Evolutionary conservation across 179 eudicot species (phyloP).

Genomic region (Silene noctiflora): DNA sequence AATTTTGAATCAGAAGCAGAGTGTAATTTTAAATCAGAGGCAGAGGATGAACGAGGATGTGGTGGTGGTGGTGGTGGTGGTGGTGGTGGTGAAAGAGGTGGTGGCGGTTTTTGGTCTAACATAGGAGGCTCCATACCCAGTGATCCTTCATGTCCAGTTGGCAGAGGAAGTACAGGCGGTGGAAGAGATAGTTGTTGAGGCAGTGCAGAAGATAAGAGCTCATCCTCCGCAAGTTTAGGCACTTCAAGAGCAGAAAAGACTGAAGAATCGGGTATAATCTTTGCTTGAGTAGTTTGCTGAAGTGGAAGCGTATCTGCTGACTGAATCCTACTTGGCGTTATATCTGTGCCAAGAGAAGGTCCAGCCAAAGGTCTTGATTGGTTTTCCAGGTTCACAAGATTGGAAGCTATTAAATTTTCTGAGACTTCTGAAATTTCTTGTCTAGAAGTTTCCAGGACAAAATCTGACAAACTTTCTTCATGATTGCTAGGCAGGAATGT

Average conservation of each 20-base stretch:
- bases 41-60: slow-evolving; percentile 12
- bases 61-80: slow-evolving; percentile 23
- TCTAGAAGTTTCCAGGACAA: too few relatives aligned
- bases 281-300: background rate
- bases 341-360: too few relatives aligned
- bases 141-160: slow-evolving; percentile 12
- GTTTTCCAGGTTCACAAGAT: too few relatives aligned
- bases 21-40: background rate
- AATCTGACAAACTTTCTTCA: too few relatives aligned
- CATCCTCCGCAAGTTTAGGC: slow-evolving; percentile 23
- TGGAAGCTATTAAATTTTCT: too few relatives aligned
- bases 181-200: slow-evolving; percentile 12
- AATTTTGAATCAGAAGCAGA: background rate
- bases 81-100: slow-evolving; percentile 13
- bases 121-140: slow-evolving; percentile 12
- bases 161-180: slow-evolving; percentile 16
- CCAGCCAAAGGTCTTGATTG: too few relatives aligned
- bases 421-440: too few relatives aligned
- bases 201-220: slow-evolving; percentile 28
- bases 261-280: slow-evolving; percentile 23
- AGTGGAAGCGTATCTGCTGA: background rate
- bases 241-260: slow-evolving; percentile 27
- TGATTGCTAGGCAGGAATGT: too few relatives aligned
- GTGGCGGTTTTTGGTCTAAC: slow-evolving; percentile 6
- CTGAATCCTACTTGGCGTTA: background rate